A percentile compares a stretch with the other conserved stretches of the same genome.
Evolutionary conservation across 1,139 yeast species (phyloP).

Genomic region (Chernovozyma aurita): DNA sequence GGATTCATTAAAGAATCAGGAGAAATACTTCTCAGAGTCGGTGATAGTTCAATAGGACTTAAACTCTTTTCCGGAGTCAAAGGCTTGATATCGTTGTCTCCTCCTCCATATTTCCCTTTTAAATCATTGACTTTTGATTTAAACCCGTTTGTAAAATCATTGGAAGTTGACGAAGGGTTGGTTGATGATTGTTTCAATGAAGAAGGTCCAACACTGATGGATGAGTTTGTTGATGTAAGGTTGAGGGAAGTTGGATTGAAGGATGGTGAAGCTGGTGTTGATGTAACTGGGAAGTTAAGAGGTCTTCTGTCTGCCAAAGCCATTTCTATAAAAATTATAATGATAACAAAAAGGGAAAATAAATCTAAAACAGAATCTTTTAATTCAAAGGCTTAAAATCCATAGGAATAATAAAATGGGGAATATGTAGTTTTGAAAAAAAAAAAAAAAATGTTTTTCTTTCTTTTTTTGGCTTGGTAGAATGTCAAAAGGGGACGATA

Average conservation of each 20-base stretch:
- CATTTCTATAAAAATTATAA: slow-evolving; percentile 24
- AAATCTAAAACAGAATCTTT: no score
- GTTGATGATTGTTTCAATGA: background rate
- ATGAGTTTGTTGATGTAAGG: background rate
- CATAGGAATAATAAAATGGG: background rate
- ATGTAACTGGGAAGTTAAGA: slow-evolving; percentile 37
- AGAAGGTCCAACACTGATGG: slow-evolving; percentile 1
- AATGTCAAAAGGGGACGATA: background rate
- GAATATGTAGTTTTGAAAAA: background rate
- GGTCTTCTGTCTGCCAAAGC: slow-evolving; percentile 60
- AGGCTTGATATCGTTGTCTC: slow-evolving; percentile 13
- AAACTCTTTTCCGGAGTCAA: slow-evolving; percentile 20
- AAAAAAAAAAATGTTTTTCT: no score
- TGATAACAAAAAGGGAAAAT: background rate
- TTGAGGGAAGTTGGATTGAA: slow-evolving; percentile 27
- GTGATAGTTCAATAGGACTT: slow-evolving; percentile 29
- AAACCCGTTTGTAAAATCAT: slow-evolving; percentile 9
- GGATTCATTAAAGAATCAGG: slow-evolving; percentile 41
- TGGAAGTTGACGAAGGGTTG: background rate
- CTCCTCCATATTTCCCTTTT: slow-evolving; percentile 11
- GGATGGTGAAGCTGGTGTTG: slow-evolving; percentile 42
- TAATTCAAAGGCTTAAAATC: background rate
- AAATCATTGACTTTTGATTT: slow-evolving; percentile 12
- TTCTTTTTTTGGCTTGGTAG: no score
- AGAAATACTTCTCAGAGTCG: slow-evolving; percentile 40